Evolutionary conservation across 306 rosid species (phyloP).

Genomic region (Alnus glutinosa): DNA sequence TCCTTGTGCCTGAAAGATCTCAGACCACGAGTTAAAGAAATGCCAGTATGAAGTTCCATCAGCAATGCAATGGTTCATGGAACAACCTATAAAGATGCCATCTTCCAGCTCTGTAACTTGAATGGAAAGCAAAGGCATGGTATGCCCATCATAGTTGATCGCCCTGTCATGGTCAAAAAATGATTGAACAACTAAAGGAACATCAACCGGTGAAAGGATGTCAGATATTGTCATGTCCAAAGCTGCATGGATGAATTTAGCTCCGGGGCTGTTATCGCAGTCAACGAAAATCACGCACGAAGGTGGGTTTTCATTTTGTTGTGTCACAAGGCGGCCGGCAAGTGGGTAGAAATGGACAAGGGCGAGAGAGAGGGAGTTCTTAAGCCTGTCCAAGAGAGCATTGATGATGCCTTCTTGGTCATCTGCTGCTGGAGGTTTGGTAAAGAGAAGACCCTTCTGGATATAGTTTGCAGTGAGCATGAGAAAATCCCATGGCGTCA

Average conservation of each 20-base stretch:
- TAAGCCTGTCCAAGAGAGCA: conserved; percentile 37
- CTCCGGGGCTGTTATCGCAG: conserved; percentile 41
- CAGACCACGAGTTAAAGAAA: conserved; percentile 59
- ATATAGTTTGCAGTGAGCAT: conserved; percentile 56
- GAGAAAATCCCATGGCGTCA: conserved; percentile 46
- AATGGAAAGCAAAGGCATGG: conserved; percentile 46
- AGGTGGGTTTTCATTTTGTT: conserved; percentile 26
- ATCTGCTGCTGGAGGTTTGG: conserved; percentile 33
- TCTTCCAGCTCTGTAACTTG: conserved; percentile 61
- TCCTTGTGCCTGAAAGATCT: conserved; percentile 47
- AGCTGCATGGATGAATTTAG: conserved; percentile 50
- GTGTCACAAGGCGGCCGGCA: conserved; percentile 49
- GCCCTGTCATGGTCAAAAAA: conserved; percentile 63
- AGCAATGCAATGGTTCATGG: conserved; percentile 49
- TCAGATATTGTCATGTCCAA: conserved; percentile 39
- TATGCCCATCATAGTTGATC: conserved; percentile 64
- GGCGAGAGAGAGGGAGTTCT: conserved; percentile 49
- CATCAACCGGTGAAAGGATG: conserved; percentile 55
- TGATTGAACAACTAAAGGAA: conserved; percentile 50
- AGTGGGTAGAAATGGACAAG: conserved; percentile 69
- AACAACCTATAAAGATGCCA: conserved; percentile 69
- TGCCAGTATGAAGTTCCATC: conserved; percentile 69
- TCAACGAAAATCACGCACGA: conserved; percentile 44
- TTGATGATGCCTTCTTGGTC: conserved; percentile 23
- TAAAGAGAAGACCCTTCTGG: conserved; percentile 69